A percentile compares a stretch with the other conserved stretches of the same genome.
Evolutionary conservation across 805 yeast genomes (phyloP).

Genomic region (Danielia oregonensis): DNA sequence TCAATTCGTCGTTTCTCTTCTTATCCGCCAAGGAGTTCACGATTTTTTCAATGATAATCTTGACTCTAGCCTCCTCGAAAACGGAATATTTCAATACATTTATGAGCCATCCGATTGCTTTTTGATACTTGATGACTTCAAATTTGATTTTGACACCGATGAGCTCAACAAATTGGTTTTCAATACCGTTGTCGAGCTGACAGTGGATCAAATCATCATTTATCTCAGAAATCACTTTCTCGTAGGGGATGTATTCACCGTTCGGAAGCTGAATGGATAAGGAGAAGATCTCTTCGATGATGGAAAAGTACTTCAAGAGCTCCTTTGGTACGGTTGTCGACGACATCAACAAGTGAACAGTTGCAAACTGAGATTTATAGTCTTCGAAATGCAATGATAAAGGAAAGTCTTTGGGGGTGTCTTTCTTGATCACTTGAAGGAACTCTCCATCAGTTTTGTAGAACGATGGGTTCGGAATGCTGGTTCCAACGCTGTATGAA

Average conservation of each 20-base stretch:
- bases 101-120: slow-evolving; percentile 74
- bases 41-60: slow-evolving; percentile 59
- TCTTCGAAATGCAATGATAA: slow-evolving; percentile 76
- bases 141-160: slow-evolving; percentile 60
- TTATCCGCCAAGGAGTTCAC: slow-evolving; percentile 57
- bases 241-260: slow-evolving; percentile 60
- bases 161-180: slow-evolving; percentile 62
- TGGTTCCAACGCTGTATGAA: slow-evolving; percentile 56
- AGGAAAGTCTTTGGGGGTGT: slow-evolving; percentile 50
- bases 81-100: slow-evolving; percentile 61
- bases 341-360: slow-evolving; percentile 58
- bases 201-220: slow-evolving; percentile 71
- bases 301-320: slow-evolving; percentile 60
- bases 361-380: slow-evolving; percentile 73
- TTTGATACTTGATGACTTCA: slow-evolving; percentile 54
- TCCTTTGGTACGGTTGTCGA: slow-evolving; percentile 48
- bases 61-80: slow-evolving; percentile 70
- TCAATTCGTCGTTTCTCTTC: slow-evolving; percentile 58
- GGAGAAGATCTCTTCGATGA: slow-evolving; percentile 63
- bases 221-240: slow-evolving; percentile 68
- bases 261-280: slow-evolving; percentile 65
- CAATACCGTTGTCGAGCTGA: slow-evolving; percentile 53
- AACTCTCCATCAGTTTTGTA: slow-evolving; percentile 24
- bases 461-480: slow-evolving; percentile 33
- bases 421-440: slow-evolving; percentile 14